A percentile compares a stretch with the other conserved stretches of the same genome.
Conservation (phyloP, 257 asterid species). For the Petunia secreta region DNA sequence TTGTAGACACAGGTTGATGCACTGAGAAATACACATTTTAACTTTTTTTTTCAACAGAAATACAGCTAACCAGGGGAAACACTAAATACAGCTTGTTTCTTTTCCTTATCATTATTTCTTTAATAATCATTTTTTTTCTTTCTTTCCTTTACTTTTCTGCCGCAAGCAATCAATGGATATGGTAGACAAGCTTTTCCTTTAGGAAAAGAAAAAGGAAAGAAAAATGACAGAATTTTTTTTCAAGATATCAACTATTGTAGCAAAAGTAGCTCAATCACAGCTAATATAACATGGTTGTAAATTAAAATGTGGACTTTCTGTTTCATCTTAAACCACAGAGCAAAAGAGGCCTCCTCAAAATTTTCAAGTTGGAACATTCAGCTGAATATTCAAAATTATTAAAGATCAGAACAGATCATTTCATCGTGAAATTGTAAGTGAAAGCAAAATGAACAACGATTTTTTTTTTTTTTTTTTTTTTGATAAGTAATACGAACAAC, state of each 20-base stretch:
- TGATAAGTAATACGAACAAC: not conserved
- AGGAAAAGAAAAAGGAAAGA: not conserved
- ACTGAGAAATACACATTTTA: not conserved
- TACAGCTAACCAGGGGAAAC: not conserved
- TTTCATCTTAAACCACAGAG: conserved; percentile 6
- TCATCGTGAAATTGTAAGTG: not conserved
- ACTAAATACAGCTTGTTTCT: not conserved
- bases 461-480: too few species aligned
- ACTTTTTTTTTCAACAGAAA: too few species aligned
- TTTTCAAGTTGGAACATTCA: not conserved
- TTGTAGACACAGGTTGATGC: not conserved
- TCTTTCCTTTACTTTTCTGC: not conserved
- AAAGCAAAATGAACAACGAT: not conserved
- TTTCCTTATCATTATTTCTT: conserved; percentile 4
- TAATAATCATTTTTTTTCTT: not conserved
- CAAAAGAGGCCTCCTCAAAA: not conserved
- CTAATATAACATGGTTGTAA: conserved; percentile 6
- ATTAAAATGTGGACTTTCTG: not conserved
- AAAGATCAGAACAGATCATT: not conserved
- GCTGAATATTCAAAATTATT: conserved; percentile 6
- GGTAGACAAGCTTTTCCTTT: not conserved
- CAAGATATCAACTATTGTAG: conserved; percentile 9
- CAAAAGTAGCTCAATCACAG: not conserved
- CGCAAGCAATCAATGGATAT: not conserved
- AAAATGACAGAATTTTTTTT: not conserved